Evolutionary conservation across 768 basidiomycete genomes (phyloP).

Genomic region (Mycena haematopus): DNA sequence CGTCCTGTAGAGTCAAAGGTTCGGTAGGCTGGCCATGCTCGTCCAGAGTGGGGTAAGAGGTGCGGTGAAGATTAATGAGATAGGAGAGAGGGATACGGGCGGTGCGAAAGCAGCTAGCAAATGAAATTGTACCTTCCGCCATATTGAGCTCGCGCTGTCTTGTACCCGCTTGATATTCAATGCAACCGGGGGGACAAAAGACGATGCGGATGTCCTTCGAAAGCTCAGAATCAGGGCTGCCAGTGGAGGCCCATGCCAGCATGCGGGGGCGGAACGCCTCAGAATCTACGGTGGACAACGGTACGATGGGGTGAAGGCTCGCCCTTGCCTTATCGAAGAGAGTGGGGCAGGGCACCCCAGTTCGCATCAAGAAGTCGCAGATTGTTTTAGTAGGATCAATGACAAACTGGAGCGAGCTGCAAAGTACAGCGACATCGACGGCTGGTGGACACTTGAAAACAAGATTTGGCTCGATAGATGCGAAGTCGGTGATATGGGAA

Average conservation of each 20-base stretch:
- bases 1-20: slow-evolving; percentile 3
- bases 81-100: too few species aligned
- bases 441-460: too few species aligned
- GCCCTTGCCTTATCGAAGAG: background rate
- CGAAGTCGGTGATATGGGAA: too few species aligned
- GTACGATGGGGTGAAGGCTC: slow-evolving; percentile 1
- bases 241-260: slow-evolving; percentile 1
- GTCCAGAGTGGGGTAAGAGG: slow-evolving; percentile 6
- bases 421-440: background rate
- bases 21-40: background rate
- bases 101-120: too few species aligned
- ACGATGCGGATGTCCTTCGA: background rate
- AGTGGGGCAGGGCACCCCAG: background rate
- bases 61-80: too few species aligned
- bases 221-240: background rate
- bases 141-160: too few species aligned
- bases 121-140: too few species aligned
- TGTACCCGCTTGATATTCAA: background rate
- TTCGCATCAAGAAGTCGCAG: background rate
- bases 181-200: background rate
- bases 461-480: too few species aligned
- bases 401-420: background rate
- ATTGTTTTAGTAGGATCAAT: background rate
- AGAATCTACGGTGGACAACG: background rate
- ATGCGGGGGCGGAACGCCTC: slow-evolving; percentile 6